Conservation (phyloP, 164 flowering plant genomes). For the Annona cherimola region DNA sequence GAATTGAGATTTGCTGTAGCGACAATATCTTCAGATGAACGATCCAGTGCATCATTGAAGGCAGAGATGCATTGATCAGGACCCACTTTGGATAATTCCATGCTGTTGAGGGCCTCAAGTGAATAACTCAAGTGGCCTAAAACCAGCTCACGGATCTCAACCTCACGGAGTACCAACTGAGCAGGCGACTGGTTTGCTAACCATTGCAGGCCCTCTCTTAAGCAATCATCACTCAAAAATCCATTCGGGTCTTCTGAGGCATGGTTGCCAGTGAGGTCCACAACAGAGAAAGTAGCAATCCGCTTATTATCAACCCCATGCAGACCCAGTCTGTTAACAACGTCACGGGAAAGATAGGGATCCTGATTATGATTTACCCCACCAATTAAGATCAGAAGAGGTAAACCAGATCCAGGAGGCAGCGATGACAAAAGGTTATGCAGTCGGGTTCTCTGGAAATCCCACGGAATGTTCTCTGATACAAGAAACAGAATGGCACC, state of each 20-base stretch:
- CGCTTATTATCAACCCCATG: constrained; percentile 43
- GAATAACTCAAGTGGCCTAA: constrained; percentile 40
- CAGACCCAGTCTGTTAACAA: constrained; percentile 45
- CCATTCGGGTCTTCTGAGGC: constrained; percentile 27
- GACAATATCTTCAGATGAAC: constrained; percentile 35
- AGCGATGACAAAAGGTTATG: constrained; percentile 46
- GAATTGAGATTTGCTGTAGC: constrained; percentile 48
- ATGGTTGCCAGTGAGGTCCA: constrained; percentile 28
- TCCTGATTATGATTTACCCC: constrained; percentile 23
- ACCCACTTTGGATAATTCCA: constrained; percentile 30
- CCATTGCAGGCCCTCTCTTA: constrained; percentile 75
- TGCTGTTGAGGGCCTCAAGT: constrained; percentile 36
- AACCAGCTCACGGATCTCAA: constrained; percentile 55
- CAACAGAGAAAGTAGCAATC: constrained; percentile 36
- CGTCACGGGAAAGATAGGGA: constrained; percentile 21
- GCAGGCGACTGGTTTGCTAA: constrained; percentile 59
- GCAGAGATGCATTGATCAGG: constrained; percentile 61
- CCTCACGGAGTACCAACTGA: constrained; percentile 46
- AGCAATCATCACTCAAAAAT: constrained; percentile 49
- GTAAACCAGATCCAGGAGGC: constrained; percentile 55
- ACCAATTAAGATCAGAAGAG: constrained; percentile 59
- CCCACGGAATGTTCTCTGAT: constrained; percentile 48
- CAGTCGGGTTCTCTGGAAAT: constrained; percentile 50
- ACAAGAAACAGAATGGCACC: constrained; percentile 56
- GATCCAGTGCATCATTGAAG: constrained; percentile 72